Base-by-base conservation (phyloP, 169 alveolate genomes). In the Sarcocystis neurona region DNA sequence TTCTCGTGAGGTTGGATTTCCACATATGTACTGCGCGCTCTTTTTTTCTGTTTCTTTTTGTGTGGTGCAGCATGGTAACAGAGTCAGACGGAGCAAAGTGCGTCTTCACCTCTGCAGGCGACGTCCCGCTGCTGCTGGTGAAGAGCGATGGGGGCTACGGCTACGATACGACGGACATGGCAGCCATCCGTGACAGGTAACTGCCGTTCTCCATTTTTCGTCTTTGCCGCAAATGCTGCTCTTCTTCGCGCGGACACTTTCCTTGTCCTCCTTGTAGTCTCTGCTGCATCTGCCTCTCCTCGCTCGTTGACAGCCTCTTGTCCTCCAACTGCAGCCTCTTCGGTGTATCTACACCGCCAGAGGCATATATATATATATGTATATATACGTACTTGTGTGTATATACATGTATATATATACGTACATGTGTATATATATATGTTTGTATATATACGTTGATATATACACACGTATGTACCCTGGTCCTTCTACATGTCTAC, bases 141-240 rank as follows among this genome's bases (percentile, higher is more conserved):
- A 98, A 98, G 92, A 94, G 98, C n/a, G 99, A 98, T 88, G 99
- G 99, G 5, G 99, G 99, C 44, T 98, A 94, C 91, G 99, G 99
- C 48, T 99, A 99, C 92, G 99, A 98, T 92, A 95, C 99, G 56
- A 99, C 99, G 0, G 99, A 99, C 90, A 85, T 99, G 91, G 99
- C 99, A 1, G 98, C 99, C 56, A 93, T 97, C 75, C 93, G 94
- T 66, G 96, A 97, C 74, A 91, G 99, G 91, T 68, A 47, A 12
- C 68, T 48, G 46, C 70, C 50, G 23, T 98, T 68, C n/a, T 18
- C 23, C 2, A 6, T 75, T 53, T 75, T 46, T 34, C 39, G 56
- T 18, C 6, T 18, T 3, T 34, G 20, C 34, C 56, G 4, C 56
- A 39, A n/a, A 41, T 18, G 10, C 6, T 18, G 32, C n/a, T 1